These are phyloP conservation scores for Rhododendron vialii DNA, from an alignment of 148 eudicot species.

Conservation along the genomic window DNA sequence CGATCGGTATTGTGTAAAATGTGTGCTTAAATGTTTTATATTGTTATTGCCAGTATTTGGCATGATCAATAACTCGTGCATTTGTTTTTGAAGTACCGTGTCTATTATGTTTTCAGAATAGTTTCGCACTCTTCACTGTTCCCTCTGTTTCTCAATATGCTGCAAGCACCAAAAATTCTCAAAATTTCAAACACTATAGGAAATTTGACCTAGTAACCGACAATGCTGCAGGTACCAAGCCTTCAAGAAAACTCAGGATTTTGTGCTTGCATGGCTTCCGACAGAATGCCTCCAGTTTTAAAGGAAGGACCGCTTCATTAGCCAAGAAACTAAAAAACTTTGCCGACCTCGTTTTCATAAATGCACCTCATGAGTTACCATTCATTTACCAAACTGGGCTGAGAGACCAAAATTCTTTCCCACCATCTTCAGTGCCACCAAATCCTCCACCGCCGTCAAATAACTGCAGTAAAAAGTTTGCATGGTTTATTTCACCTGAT, in stretches of 20 bases:
- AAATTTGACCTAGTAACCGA: neutral
- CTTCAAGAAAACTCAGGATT: conserved; percentile 67
- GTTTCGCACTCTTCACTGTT: neutral
- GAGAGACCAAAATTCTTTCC: conserved; percentile 14
- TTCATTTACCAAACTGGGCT: conserved; percentile 65
- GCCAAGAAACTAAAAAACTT: conserved; percentile 83
- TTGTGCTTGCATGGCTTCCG: conserved; percentile 95
- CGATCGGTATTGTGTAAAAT: neutral
- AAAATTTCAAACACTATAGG: neutral
- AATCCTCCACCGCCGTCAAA: conserved; percentile 40
- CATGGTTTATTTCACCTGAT: conserved; percentile 71
- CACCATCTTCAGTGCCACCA: conserved; percentile 18
- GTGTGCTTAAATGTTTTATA: neutral
- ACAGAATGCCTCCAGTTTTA: conserved; percentile 92
- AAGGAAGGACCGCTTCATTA: conserved; percentile 80
- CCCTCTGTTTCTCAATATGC: neutral
- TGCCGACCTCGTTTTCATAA: conserved; percentile 72
- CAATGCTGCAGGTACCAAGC: conserved; percentile 28
- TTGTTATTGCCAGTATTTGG: neutral
- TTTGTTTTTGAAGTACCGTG: neutral
- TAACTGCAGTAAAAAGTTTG: conserved; percentile 66
- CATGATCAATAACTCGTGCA: neutral
- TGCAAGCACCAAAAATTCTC: neutral
- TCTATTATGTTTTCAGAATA: neutral
- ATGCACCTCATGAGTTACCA: conserved; percentile 87